Evolutionary conservation across 192 early-diverging fungal species (phyloP), one percentile per base, ranked within the genome.

Genomic region (Coemansia sp.): DNA sequence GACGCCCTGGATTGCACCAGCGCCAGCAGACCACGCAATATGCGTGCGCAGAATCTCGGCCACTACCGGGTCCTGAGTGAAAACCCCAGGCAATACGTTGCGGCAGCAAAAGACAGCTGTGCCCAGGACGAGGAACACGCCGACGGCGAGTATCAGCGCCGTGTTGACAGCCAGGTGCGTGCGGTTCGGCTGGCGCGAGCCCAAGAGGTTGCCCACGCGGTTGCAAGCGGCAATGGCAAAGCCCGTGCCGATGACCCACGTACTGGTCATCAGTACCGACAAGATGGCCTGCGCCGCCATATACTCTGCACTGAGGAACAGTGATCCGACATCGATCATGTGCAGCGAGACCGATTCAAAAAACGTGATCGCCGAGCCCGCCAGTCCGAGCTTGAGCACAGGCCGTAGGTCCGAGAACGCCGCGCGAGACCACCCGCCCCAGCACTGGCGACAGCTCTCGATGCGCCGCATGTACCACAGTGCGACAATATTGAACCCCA

Each of bases 211-310:
- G 37, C 92, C 96, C 19, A 97, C 87, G 8, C 97, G 87, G 64
- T 93, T 94, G 28, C 92, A 89, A 0, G 88, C 86, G 2, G 91
- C 92, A 28, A 98, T 84, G n/a, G 90, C 82, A 33, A 96, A 80
- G 13, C 73, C 73, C 5, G 57, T 80, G 11, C 95, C 95, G 35
- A 95, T 84, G 35, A 88, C 88, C 77, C 91, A 96, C 4, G 88
- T 71, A 63, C 90, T 62, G 35, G 82, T 74, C 6, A 87, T 73
- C 19, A 92, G 87, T 37, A 87, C 91, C 11, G 96, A 79, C 39
- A 92, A 73, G 40, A 93, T 72, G 11, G 90, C 88, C 75, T 99
- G 97, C 13, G 94, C 91, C 5, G 96, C 96, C 62, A 99, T 85
- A 17, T 85, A 76, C 37, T 75, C 50, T 2, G 87, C 87, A 33